Evolutionary conservation across 805 yeast genomes (phyloP).

Genomic region (Metschnikowia reukaufii): DNA sequence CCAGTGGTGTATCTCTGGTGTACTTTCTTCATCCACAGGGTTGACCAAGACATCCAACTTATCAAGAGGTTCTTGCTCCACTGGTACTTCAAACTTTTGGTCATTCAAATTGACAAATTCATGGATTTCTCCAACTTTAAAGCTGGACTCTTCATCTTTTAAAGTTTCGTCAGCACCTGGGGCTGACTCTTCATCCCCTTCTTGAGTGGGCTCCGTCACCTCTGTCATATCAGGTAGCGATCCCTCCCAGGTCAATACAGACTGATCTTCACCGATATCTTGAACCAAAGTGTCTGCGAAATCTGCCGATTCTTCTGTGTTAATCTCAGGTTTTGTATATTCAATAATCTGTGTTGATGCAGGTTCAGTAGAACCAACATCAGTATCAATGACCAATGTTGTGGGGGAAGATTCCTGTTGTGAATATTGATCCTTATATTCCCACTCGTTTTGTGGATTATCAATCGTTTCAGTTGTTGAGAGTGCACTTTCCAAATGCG

Average conservation of each 20-base stretch:
- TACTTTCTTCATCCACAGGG: too few relatives aligned
- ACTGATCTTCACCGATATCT: background rate
- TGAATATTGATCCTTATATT: background rate
- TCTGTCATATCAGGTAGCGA: background rate
- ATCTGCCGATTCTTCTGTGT: background rate
- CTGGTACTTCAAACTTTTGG: background rate
- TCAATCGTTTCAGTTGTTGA: background rate
- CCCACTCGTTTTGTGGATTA: background rate
- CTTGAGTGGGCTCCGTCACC: background rate
- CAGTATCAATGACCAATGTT: background rate
- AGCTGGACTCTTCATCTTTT: too few relatives aligned
- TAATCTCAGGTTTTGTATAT: background rate
- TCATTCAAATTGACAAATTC: background rate
- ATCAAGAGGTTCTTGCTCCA: background rate
- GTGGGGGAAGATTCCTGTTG: background rate
- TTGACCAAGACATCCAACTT: too few relatives aligned
- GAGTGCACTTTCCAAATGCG: background rate
- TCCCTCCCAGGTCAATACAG: slow-evolving; percentile 5
- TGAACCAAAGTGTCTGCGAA: background rate
- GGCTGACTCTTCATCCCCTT: background rate
- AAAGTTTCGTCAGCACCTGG: background rate
- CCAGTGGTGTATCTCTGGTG: too few relatives aligned
- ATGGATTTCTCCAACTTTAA: too few relatives aligned
- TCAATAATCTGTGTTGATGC: background rate
- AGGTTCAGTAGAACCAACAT: background rate